Percentiles rank a stretch among this genome's conserved stretches.
phyloP scores from a whole-genome alignment of 2,329 filamentous ascomycete genomes.

The Penicillium sp. region DNA sequence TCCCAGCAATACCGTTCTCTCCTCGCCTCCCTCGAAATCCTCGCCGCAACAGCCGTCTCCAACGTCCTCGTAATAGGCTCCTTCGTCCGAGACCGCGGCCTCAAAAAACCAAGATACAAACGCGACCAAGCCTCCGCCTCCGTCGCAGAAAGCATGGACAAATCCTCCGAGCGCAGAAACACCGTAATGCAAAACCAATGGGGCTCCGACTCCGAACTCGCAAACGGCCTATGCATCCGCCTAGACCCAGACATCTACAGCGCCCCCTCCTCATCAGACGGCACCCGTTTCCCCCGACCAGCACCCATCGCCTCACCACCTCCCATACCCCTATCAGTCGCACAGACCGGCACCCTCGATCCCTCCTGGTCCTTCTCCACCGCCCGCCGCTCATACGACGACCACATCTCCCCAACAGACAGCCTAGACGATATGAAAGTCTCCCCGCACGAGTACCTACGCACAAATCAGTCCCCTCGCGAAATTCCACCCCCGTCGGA shows the following conservation, averaged over 20 bases:
- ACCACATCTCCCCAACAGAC: slow-evolving; percentile 29
- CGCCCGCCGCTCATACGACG: slow-evolving; percentile 29
- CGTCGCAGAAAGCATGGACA: slow-evolving; percentile 48
- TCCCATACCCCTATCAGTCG: slow-evolving; percentile 17
- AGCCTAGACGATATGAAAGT: slow-evolving; percentile 36
- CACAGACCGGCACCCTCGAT: slow-evolving; percentile 31
- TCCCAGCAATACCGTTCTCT: slow-evolving; percentile 85
- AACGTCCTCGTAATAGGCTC: slow-evolving; percentile 90
- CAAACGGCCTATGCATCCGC: slow-evolving; percentile 73
- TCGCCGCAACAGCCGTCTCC: slow-evolving; percentile 82
- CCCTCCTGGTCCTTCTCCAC: slow-evolving; percentile 35
- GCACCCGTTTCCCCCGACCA: not conserved
- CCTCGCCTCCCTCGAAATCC: slow-evolving; percentile 82
- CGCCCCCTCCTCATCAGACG: slow-evolving; percentile 31
- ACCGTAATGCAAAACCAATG: slow-evolving; percentile 70
- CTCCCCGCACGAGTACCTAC: slow-evolving; percentile 37
- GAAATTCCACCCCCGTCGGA: slow-evolving; percentile 39
- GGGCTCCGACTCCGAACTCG: slow-evolving; percentile 90
- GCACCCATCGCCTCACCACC: slow-evolving; percentile 38
- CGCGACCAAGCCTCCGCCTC: slow-evolving; percentile 43
- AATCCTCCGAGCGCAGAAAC: slow-evolving; percentile 38
- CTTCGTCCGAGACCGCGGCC: slow-evolving; percentile 83
- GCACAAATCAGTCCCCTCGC: slow-evolving; percentile 28
- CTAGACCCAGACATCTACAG: slow-evolving; percentile 54
- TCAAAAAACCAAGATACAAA: slow-evolving; percentile 85